Evolutionary conservation across 345 rosid genomes (phyloP).

Genomic region (Combretum micranthum): DNA sequence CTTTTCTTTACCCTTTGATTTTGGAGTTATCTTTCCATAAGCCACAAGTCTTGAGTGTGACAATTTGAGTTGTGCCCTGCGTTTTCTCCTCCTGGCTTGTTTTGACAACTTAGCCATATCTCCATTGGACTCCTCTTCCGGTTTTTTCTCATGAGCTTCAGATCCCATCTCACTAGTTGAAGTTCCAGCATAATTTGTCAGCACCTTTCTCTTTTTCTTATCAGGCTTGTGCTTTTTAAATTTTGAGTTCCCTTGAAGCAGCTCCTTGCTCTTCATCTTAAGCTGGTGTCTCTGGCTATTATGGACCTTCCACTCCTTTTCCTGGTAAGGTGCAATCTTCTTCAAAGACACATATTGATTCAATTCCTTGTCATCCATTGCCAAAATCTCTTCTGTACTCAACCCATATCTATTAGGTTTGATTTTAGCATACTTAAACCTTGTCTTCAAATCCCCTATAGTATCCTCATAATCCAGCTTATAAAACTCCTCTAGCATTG

Average conservation of each 20-base stretch:
- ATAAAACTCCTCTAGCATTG: slow-evolving; percentile 81
- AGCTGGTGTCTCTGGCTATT: slow-evolving; percentile 35
- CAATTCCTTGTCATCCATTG: slow-evolving; percentile 61
- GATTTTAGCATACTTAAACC: slow-evolving; percentile 79
- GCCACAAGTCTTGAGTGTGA: slow-evolving; percentile 53
- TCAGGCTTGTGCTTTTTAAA: slow-evolving; percentile 20
- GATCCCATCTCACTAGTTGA: slow-evolving; percentile 10
- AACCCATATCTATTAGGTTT: slow-evolving; percentile 58
- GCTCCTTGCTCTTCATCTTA: slow-evolving; percentile 44
- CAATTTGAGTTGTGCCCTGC: slow-evolving; percentile 44
- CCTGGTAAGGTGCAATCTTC: slow-evolving; percentile 68
- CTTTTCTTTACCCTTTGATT: slow-evolving; percentile 24
- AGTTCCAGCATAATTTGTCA: slow-evolving; percentile 10
- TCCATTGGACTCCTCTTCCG: slow-evolving; percentile 15
- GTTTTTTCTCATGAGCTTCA: slow-evolving; percentile 17
- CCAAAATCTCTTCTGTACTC: slow-evolving; percentile 49
- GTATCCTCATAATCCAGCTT: slow-evolving; percentile 91
- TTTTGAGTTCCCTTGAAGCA: slow-evolving; percentile 16
- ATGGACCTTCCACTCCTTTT: slow-evolving; percentile 76
- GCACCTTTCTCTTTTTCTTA: slow-evolving; percentile 46
- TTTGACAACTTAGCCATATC: slow-evolving; percentile 33
- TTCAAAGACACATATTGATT: slow-evolving; percentile 83
- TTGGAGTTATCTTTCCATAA: slow-evolving; percentile 44
- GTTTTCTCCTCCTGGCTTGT: slow-evolving; percentile 55
- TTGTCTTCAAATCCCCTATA: slow-evolving; percentile 76